Conservation (phyloP, 1,284 basidiomycete genomes). For the Tranzscheliella williamsii region DNA sequence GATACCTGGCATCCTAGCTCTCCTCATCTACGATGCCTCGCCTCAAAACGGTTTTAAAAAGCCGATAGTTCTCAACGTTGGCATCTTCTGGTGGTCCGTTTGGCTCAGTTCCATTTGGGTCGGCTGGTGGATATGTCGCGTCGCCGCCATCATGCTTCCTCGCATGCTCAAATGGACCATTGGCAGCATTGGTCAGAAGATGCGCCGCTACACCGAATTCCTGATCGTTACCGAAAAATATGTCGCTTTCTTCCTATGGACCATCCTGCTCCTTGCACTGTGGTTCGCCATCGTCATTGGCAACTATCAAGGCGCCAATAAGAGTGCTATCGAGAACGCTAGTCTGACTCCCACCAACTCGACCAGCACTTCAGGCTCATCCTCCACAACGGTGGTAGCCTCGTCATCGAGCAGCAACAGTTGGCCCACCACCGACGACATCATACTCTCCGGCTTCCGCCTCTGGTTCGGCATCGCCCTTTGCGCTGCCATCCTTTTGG, state of each 20-base stretch:
- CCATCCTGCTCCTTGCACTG: slow-evolving; percentile 67
- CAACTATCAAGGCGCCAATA: slow-evolving; percentile 49
- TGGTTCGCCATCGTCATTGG: slow-evolving; percentile 53
- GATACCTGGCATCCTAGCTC: slow-evolving; percentile 70
- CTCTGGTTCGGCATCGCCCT: slow-evolving; percentile 72
- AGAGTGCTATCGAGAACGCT: slow-evolving; percentile 16
- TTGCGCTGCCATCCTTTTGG: slow-evolving; percentile 73
- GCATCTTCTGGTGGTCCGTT: slow-evolving; percentile 80
- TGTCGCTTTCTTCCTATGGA: slow-evolving; percentile 73
- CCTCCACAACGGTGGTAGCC: slow-evolving; percentile 9
- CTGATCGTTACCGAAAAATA: slow-evolving; percentile 63
- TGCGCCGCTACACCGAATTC: slow-evolving; percentile 69
- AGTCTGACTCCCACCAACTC: slow-evolving; percentile 32
- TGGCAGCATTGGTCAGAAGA: slow-evolving; percentile 58
- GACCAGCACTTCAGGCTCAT: slow-evolving; percentile 17
- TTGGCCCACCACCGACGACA: slow-evolving; percentile 60
- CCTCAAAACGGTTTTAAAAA: slow-evolving; percentile 65
- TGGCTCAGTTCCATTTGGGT: slow-evolving; percentile 79
- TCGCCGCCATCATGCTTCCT: slow-evolving; percentile 66
- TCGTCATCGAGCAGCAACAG: slow-evolving; percentile 8
- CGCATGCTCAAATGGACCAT: slow-evolving; percentile 16
- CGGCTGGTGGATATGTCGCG: slow-evolving; percentile 82
- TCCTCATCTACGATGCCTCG: slow-evolving; percentile 67
- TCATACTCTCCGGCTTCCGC: slow-evolving; percentile 48
- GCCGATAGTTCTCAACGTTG: slow-evolving; percentile 65